Evolutionary conservation across 2,329 filamentous ascomycete species (phyloP), one percentile per base, ranked within the genome.

Genomic region (Biscogniauxia marginata): DNA sequence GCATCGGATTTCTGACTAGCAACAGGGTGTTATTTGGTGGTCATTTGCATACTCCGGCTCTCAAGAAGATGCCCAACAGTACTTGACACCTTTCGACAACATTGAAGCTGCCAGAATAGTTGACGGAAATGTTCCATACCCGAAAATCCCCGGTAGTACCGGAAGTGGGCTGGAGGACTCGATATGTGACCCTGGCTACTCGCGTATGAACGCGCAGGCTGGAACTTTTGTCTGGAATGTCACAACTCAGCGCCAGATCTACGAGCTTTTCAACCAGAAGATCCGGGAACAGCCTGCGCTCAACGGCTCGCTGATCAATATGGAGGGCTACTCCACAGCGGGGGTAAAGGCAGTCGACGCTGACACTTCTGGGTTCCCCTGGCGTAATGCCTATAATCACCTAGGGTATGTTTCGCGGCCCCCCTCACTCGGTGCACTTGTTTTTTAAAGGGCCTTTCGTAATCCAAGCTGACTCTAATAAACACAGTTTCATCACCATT

Each of bases 241-340:
- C 3, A 65, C 63, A 6, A 50, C 63, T 9, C 50, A 64, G 55
- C 57, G 61, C 7, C 52, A 56, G n/a, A 62, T 67, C 46, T 63
- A 60, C 48, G 50, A 64, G 13, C 22, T 49, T 1, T 66, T 65
- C 52, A 57, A 54, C 21, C n/a, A 50, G 4, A 60, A 50, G 21
- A 46, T 60, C 16, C 22, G 23, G 7, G 8, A 45, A 18, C 43
- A 59, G n/a, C n/a, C n/a, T n/a, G n/a, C 24, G 55, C 58, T 56
- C 21, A 53, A 16, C 18, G 30, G 8, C 2, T 19, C 50, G 2
- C 8, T 19, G 1, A 49, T 65, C 20, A 21, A 59, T 6, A 61
- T 64, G n/a, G 64, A 68, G 34, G 64, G 64, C 13, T 68, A 67
- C 49, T 56, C 66, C 3, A 64, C 57, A 0, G 54, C 52, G 30